Conservation (phyloP, 1,284 basidiomycete genomes). For the Vanrija sp. region DNA sequence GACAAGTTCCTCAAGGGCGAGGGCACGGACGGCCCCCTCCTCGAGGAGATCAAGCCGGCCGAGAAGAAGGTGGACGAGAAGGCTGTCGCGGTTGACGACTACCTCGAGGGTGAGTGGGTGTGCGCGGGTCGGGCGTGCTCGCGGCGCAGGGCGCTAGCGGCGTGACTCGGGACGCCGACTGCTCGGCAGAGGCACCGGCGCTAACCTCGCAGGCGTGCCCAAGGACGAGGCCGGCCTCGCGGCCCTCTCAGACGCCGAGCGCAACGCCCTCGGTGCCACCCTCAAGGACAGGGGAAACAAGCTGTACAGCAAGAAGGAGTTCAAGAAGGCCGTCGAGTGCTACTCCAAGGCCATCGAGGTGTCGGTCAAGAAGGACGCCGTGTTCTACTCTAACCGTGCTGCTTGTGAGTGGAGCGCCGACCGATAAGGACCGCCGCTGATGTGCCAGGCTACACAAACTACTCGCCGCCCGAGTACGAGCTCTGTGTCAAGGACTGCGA, state of each 20-base stretch:
- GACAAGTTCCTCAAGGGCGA: conserved; percentile 39
- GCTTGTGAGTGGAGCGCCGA: conserved; percentile 63
- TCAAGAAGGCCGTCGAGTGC: conserved; percentile 68
- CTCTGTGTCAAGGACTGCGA: conserved; percentile 88
- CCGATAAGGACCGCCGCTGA: background rate
- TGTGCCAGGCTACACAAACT: conserved; percentile 77
- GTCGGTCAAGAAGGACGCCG: conserved; percentile 78
- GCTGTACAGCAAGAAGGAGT: conserved; percentile 77
- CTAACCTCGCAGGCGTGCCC: conserved; percentile 40
- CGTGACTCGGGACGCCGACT: no score
- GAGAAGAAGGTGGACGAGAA: conserved; percentile 44
- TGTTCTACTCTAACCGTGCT: conserved; percentile 96
- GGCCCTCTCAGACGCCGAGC: conserved; percentile 53
- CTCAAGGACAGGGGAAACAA: conserved; percentile 89
- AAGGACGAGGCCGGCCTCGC: conserved; percentile 26
- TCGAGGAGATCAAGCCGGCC: conserved; percentile 62
- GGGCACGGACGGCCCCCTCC: conserved; percentile 61
- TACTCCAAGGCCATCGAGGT: conserved; percentile 91
- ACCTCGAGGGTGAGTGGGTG: conserved; percentile 47
- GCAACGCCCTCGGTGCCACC: conserved; percentile 66
- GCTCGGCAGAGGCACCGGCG: background rate
- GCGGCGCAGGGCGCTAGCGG: no score
- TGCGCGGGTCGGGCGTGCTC: no score
- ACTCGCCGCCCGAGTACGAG: conserved; percentile 76
- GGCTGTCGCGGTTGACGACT: conserved; percentile 5